These are phyloP conservation scores for Euphorbia tirucalli DNA, from an alignment of 345 rosid species.

Conservation along the genomic window DNA sequence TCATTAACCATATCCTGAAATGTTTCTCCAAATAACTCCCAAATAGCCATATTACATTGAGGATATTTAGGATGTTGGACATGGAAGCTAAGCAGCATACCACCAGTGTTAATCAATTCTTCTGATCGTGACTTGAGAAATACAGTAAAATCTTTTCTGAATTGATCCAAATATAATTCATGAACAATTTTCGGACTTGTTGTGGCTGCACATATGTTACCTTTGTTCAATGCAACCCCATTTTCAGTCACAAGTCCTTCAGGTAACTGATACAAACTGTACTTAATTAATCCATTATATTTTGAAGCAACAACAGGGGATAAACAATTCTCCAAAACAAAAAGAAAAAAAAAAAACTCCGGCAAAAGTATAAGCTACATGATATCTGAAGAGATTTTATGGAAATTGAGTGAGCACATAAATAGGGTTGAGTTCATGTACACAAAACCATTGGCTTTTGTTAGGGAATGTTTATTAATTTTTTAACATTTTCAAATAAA, in stretches of 20 bases:
- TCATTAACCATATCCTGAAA: constrained; percentile 3
- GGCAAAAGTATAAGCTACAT: too few relatives aligned
- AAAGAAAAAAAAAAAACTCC: too few relatives aligned
- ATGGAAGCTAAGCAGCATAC: neutral
- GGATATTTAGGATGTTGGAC: neutral
- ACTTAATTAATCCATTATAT: too few relatives aligned
- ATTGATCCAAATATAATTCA: constrained; percentile 5
- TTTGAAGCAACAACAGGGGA: too few relatives aligned
- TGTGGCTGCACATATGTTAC: neutral
- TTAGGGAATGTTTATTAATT: too few relatives aligned
- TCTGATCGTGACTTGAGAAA: constrained; percentile 3
- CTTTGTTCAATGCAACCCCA: constrained; percentile 4
- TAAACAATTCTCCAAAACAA: too few relatives aligned
- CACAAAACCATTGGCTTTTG: too few relatives aligned
- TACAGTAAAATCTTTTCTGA: neutral
- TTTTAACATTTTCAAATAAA: too few relatives aligned
- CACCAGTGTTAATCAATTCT: neutral
- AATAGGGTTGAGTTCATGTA: too few relatives aligned
- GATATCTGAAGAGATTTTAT: too few relatives aligned
- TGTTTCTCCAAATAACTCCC: neutral
- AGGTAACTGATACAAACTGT: neutral
- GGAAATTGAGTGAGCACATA: too few relatives aligned
- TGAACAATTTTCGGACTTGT: neutral
- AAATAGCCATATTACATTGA: neutral
- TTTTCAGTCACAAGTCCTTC: constrained; percentile 5